Evolutionary conservation across 495 filamentous ascomycete species (phyloP).

Genomic region (Podospora appendiculata): DNA sequence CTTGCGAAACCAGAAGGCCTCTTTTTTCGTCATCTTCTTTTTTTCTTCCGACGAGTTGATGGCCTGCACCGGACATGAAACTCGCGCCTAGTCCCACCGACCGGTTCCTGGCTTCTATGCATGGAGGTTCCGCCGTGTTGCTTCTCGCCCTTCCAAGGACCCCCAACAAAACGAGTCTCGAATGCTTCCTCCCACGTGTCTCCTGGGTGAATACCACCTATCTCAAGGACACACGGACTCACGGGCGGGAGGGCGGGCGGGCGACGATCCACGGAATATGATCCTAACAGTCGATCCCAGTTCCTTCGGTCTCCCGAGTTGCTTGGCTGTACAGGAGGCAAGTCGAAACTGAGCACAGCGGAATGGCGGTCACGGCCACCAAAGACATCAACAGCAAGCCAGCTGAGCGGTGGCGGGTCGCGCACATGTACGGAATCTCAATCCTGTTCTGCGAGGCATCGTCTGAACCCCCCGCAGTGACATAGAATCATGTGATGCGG

Average conservation of each 20-base stretch:
- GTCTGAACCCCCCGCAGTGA: not conserved
- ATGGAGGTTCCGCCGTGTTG: no score
- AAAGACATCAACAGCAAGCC: not conserved
- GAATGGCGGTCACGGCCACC: not conserved
- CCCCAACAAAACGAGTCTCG: no score
- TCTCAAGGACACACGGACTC: slow-evolving; percentile 7
- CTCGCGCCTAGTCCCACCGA: not conserved
- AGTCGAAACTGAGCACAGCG: not conserved
- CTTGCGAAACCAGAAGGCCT: slow-evolving; percentile 15
- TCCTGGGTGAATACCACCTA: slow-evolving; percentile 12
- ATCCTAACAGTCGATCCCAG: slow-evolving; percentile 17
- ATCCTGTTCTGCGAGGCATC: not conserved
- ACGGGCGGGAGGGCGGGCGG: not conserved
- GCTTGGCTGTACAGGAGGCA: not conserved
- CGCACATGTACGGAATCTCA: not conserved
- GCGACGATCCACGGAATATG: not conserved
- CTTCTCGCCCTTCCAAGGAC: no score
- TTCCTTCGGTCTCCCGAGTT: slow-evolving; percentile 1
- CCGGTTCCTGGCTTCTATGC: no score
- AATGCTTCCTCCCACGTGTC: slow-evolving; percentile 10
- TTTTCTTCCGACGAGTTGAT: not conserved
- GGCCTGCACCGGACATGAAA: slow-evolving; percentile 16
- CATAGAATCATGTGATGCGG: slow-evolving; percentile 5
- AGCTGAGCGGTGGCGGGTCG: no score
- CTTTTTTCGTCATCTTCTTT: not conserved